These are phyloP conservation scores for Metschnikowia lunata DNA, from an alignment of 805 yeast genomes.

Conservation along the genomic window DNA sequence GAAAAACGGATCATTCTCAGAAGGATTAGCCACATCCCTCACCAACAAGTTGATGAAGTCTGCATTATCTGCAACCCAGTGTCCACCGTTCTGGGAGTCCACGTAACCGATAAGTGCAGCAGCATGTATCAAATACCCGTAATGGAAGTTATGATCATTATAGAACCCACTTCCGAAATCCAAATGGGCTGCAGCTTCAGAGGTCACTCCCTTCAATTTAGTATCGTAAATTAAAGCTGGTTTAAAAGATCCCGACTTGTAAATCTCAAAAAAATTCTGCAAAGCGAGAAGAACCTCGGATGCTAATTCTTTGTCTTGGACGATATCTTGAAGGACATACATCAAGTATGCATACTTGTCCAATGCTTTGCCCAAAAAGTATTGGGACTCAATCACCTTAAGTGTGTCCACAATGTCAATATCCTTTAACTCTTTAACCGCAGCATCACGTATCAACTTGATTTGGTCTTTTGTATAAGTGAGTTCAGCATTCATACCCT, in stretches of 20 bases:
- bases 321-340: slow-evolving; percentile 46
- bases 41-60: slow-evolving; percentile 59
- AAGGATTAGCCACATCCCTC: slow-evolving; percentile 67
- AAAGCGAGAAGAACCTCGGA: slow-evolving; percentile 29
- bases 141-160: slow-evolving; percentile 87
- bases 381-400: slow-evolving; percentile 36
- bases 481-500: slow-evolving; percentile 26
- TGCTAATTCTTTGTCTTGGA: slow-evolving; percentile 40
- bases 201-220: slow-evolving; percentile 52
- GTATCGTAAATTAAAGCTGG: slow-evolving; percentile 55
- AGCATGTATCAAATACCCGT: slow-evolving; percentile 77
- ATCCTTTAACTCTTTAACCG: slow-evolving; percentile 39
- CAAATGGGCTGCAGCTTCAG: slow-evolving; percentile 30
- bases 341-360: slow-evolving; percentile 49
- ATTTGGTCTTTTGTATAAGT: slow-evolving; percentile 43
- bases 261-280: slow-evolving; percentile 42
- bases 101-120: slow-evolving; percentile 75
- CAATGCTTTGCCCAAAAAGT: slow-evolving; percentile 46
- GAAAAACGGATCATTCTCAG: slow-evolving; percentile 47
- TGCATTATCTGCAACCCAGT: slow-evolving; percentile 45
- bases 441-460: slow-evolving; percentile 39
- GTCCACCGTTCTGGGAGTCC: slow-evolving; percentile 56
- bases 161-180: slow-evolving; percentile 74
- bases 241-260: slow-evolving; percentile 38
- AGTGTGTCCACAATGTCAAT: slow-evolving; percentile 45